Evolutionary conservation across 2,329 filamentous ascomycete genomes (phyloP), one percentile per base, ranked within the genome.

Genomic region (Nemania serpens): DNA sequence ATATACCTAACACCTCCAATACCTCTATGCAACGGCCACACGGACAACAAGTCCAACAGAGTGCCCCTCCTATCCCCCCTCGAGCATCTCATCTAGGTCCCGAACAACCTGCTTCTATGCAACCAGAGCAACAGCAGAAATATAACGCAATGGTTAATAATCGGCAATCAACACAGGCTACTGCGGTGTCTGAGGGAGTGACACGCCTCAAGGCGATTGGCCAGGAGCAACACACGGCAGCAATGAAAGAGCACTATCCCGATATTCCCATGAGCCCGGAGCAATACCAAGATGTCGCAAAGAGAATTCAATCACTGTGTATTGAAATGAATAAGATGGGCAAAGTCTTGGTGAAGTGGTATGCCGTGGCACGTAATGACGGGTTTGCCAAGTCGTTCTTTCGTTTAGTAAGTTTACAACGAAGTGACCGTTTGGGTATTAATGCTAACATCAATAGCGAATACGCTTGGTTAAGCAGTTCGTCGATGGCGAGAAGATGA

Each of bases 381-480:
- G 68, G 66, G 11, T 78, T 82, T 39, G 80, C 81, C 4, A 79
- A 75, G 64, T 76, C 79, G 73, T 85, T 84, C 64, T 84, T 85
- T 74, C 78, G 78, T 67, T 77, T 76, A 63, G 82, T 85, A 75
- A 77, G 82, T 78, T 11, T 49, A 18, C 41, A 29, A 39, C 39
- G 39, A 3, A 25, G 13, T 20, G 25, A 36, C 15, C 50, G 1
- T 53, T 20, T 55, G n/a, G 33, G 22, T n/a, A n/a, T 18, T 18
- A 20, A 22, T 39, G 20, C 76, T 82, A 71, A 82, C 70, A 41
- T 59, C 36, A 42, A 42, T 67, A 88, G 84, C 82, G 84, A 61
- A 73, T 78, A 29, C 82, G 82, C 11, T 75, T 88, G 34, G 66
- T 78, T 0, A 79, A 77, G 46, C 85, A 88, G 67, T 88, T 85